Evolutionary conservation across 345 rosid genomes (phyloP), one percentile per base, ranked within the genome.

Genomic region (Citrus unshiu): DNA sequence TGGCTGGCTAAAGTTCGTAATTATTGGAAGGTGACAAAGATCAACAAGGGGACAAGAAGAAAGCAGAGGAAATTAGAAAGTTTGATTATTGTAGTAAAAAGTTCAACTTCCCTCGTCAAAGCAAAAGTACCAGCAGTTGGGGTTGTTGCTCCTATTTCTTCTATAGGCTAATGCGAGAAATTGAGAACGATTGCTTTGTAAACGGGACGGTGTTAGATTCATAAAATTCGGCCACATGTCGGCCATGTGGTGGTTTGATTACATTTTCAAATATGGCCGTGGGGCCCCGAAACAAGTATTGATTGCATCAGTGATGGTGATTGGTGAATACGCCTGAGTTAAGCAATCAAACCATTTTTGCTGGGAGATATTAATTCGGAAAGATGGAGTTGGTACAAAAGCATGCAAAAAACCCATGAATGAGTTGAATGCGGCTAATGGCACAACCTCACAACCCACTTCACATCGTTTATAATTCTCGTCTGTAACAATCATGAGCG

Each of bases 361-460:
- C 35, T 16, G 34, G 25, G 34, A 39, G 34, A 61, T 39, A 43
- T 74, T n/a, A 74, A 37, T 60, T 7, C 19, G 58, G 54, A 61
- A 60, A 61, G 68, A 74, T 40, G 70, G 78, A 75, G 78, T 75
- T 29, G 78, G 60, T 75, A 46, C 70, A 54, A 62, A 63, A 46
- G 70, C 70, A 75, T 29, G 74, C 64, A 71, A 25, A 73, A 70
- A 24, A 37, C 46, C 75, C 71, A 58, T 75, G 64, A 59, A 65
- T 73, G 37, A 25, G 27, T 74, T 74, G 40, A 61, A 73, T 59
- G 56, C 9, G 32, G 14, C 51, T 59, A 13, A 14, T 16, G 32
- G 24, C 58, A 54, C 67, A 14, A 24, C 25, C n/a, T 35, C 58
- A 18, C 67, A 39, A 5, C 77, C 57, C 32, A 74, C 27, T 13